These are phyloP conservation scores for Fragilaria radians DNA, from an alignment of 108 stramenopile species.

Conservation along the genomic window DNA sequence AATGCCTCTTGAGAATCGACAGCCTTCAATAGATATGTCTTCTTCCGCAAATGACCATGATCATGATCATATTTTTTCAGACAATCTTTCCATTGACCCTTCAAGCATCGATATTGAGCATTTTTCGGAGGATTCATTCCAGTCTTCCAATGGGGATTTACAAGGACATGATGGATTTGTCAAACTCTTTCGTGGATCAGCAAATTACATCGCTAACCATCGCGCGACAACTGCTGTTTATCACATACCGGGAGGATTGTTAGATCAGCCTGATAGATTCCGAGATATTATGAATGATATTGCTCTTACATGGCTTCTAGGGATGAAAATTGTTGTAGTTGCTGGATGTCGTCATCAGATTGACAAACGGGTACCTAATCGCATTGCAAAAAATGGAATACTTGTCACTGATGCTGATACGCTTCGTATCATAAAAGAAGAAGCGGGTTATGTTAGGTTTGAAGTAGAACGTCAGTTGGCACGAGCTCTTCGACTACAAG, in stretches of 20 bases:
- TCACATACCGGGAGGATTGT: constrained; percentile 86
- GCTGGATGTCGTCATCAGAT: constrained; percentile 71
- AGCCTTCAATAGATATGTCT: too few species aligned
- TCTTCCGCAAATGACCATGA: not conserved
- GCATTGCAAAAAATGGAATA: constrained; percentile 48
- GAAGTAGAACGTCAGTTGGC: constrained; percentile 91
- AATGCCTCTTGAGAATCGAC: too few species aligned
- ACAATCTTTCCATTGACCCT: not conserved
- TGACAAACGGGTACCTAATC: constrained; percentile 43
- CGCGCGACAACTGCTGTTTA: constrained; percentile 80
- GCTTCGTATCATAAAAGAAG: constrained; percentile 86
- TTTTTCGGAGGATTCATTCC: not conserved
- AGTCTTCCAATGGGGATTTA: not conserved
- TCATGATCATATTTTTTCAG: not conserved
- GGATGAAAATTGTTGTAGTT: constrained; percentile 84
- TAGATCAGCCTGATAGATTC: constrained; percentile 51
- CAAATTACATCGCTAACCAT: constrained; percentile 94
- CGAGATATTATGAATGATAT: constrained; percentile 88
- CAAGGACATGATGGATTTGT: constrained; percentile 79
- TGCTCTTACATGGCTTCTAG: constrained; percentile 85
- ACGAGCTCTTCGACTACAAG: constrained; percentile 59
- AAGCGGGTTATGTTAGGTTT: constrained; percentile 92
- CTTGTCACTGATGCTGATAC: constrained; percentile 79
- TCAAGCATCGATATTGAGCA: not conserved
- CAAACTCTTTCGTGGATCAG: constrained; percentile 88